These are phyloP conservation scores for Scolecobasidium constrictum DNA, from an alignment of 2,329 filamentous ascomycete species.

Conservation along the genomic window DNA sequence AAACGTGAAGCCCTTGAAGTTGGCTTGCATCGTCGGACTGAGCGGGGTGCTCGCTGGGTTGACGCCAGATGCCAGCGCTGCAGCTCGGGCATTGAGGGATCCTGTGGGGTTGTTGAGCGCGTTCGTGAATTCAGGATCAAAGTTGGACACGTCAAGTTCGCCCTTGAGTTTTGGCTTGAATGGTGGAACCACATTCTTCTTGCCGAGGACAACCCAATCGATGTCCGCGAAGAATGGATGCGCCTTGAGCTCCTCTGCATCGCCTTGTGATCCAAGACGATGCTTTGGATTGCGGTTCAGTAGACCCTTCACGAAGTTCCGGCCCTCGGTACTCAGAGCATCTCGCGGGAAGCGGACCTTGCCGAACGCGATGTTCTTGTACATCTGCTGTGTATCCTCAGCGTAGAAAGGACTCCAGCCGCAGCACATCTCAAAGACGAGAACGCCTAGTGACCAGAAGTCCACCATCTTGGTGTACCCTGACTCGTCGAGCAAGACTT, in stretches of 20 bases:
- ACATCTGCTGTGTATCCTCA: constrained; percentile 99
- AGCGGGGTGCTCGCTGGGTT: constrained; percentile 84
- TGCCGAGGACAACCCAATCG: constrained; percentile 78
- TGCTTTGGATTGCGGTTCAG: constrained; percentile 96
- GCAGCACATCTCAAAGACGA: constrained; percentile 99
- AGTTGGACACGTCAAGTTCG: constrained; percentile 93
- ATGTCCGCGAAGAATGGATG: constrained; percentile 93
- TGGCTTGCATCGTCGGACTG: constrained; percentile 91
- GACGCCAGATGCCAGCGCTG: constrained; percentile 67
- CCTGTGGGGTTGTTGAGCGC: constrained; percentile 69
- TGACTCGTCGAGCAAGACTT: constrained; percentile 89
- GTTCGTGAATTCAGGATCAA: constrained; percentile 96
- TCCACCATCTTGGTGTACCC: constrained; percentile 99
- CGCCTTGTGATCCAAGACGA: constrained; percentile 77
- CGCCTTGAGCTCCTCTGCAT: constrained; percentile 87
- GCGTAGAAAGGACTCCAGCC: constrained; percentile 99
- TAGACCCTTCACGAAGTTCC: constrained; percentile 96
- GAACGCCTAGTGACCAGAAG: constrained; percentile 94
- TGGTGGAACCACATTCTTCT: constrained; percentile 87
- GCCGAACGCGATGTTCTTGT: constrained; percentile 99
- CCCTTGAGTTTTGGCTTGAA: constrained; percentile 98
- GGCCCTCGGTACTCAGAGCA: constrained; percentile 84
- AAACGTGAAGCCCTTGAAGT: constrained; percentile 97
- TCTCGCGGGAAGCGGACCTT: constrained; percentile 95
- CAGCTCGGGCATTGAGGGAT: constrained; percentile 84